A percentile compares a stretch with the other conserved stretches of the same genome.
Conservation (phyloP, 768 basidiomycete species). For the Agaricus subrufescens region DNA sequence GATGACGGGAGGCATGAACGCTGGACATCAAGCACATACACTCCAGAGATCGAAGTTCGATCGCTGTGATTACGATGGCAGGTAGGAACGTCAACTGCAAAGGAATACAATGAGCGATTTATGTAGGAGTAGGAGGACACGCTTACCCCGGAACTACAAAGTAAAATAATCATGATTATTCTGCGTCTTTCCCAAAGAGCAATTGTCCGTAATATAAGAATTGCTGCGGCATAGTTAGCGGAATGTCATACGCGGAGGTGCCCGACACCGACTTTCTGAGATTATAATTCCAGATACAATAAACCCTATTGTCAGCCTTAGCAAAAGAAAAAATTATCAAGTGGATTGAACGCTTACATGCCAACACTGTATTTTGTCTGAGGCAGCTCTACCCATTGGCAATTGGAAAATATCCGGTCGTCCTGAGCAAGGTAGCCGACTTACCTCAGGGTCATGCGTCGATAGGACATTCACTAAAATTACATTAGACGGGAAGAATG, state of each 20-base stretch:
- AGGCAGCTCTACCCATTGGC: constrained; percentile 18
- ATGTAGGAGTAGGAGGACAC: background rate
- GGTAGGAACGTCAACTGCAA: constrained; percentile 27
- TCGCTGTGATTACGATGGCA: constrained; percentile 23
- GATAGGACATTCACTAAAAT: constrained; percentile 11
- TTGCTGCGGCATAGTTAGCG: constrained; percentile 17
- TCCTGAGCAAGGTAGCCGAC: background rate
- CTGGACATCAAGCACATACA: constrained; percentile 19
- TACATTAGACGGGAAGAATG: background rate
- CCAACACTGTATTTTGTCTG: constrained; percentile 23
- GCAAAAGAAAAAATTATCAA: background rate
- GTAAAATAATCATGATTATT: constrained; percentile 26
- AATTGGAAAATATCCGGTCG: background rate
- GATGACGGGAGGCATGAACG: no score
- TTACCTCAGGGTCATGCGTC: constrained; percentile 18
- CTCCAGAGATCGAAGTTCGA: constrained; percentile 28
- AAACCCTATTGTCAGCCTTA: constrained; percentile 17
- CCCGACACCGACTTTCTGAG: constrained; percentile 26
- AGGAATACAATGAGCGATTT: background rate
- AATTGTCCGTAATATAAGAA: constrained; percentile 39
- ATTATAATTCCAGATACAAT: constrained; percentile 31
- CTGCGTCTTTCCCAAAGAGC: constrained; percentile 39
- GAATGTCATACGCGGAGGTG: background rate
- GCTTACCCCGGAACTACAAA: constrained; percentile 18
- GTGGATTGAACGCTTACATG: constrained; percentile 19